phyloP scores from a whole-genome alignment of 371 early-diverging fungal genomes.

The Smittium culicis region DNA sequence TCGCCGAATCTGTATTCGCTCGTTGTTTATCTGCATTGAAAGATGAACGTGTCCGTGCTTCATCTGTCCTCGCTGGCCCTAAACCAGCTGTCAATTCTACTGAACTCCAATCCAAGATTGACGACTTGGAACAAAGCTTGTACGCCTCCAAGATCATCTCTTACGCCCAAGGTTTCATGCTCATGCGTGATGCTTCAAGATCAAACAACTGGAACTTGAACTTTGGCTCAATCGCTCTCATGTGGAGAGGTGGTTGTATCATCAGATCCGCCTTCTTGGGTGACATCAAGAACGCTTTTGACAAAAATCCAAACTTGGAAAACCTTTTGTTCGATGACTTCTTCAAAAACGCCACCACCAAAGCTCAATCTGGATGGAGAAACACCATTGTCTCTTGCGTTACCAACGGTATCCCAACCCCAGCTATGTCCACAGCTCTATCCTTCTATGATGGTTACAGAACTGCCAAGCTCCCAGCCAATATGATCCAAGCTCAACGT shows the following conservation, averaged over 20 bases:
- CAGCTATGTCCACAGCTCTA: conserved; percentile 82
- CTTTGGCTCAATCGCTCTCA: conserved; percentile 87
- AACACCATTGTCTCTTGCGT: conserved; percentile 71
- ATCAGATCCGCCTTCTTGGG: conserved; percentile 89
- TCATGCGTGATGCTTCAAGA: conserved; percentile 89
- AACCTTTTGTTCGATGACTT: conserved; percentile 86
- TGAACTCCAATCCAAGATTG: conserved; percentile 37
- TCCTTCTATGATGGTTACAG: conserved; percentile 95
- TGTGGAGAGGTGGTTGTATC: conserved; percentile 99
- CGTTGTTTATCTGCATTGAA: conserved; percentile 92
- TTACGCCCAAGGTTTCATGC: conserved; percentile 98
- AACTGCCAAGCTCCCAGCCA: conserved; percentile 77
- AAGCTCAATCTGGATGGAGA: conserved; percentile 79
- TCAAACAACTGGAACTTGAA: conserved; percentile 89
- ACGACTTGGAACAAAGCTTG: conserved; percentile 81
- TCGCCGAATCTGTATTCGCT: conserved; percentile 96
- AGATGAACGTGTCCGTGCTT: conserved; percentile 81
- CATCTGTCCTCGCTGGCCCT: conserved; percentile 69
- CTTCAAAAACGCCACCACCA: conserved; percentile 78
- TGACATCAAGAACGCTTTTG: conserved; percentile 89
- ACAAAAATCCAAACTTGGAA: conserved; percentile 66
- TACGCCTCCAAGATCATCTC: conserved; percentile 96
- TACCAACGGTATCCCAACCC: conserved; percentile 78
- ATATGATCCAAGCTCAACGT: conserved; percentile 93
- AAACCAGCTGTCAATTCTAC: conserved; percentile 67